Evolutionary conservation across 2,329 filamentous ascomycete species (phyloP), one percentile per base, ranked within the genome.

Genomic region (Anthostomella pinea): DNA sequence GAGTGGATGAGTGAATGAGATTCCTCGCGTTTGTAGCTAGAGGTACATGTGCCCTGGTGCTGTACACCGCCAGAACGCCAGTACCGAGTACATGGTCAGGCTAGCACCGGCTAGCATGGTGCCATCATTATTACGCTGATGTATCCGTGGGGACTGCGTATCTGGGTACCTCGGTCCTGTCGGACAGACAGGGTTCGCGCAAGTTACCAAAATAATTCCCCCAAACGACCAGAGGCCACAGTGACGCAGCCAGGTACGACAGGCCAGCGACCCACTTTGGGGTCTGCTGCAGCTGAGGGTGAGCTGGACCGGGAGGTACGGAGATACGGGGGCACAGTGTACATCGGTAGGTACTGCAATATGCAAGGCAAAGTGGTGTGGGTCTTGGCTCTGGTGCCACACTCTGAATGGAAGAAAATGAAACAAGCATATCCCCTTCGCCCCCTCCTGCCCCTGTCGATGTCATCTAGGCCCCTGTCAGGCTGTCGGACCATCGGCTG

Each of bases 1-100:
- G 46, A 32, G 13, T 9, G 21, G 24, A 28, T 30, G 41, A 42
- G 49, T 45, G 49, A 48, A 43, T 24, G 38, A 48, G 39, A 52
- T 49, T 52, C 46, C 39, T 43, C 41, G 41, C 38, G 48, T 48
- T 49, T 47, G 43, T 54, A 40, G 37, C 39, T 41, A 46, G n/a
- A n/a, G n/a, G n/a, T n/a, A n/a, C n/a, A 38, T 45, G 41, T 39
- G 31, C 31, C 35, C 37, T 41, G 40, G 43, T 43, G 46, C 39
- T 46, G 47, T 59, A 57, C 56, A 59, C 57, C 56, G 57, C 56
- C 38, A 52, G 38, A 53, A n/a, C n/a, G n/a, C n/a, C n/a, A n/a
- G n/a, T 28, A 16, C 30, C 23, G 32, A 38, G 44, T 55, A 57
- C 54, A 46, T 46, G 25, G 26, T 25, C 30, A 23, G 28, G 33